A percentile compares a stretch with the other conserved stretches of the same genome.
phyloP scores from a whole-genome alignment of 108 stramenopile genomes.

The Nitzschia putrida region DNA sequence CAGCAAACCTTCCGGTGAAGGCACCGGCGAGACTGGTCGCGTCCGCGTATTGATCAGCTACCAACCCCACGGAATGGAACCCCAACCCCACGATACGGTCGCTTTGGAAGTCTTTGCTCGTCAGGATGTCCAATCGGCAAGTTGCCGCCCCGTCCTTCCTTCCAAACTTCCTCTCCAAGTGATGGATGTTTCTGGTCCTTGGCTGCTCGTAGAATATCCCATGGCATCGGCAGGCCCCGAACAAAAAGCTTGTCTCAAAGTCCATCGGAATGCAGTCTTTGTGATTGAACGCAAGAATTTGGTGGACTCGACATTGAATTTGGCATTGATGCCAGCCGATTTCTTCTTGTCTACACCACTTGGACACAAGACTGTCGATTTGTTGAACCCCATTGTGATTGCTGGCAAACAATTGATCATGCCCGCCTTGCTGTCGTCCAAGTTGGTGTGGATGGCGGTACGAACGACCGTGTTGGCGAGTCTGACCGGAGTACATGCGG shows the following conservation, averaged over 20 bases:
- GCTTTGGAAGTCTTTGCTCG: slow-evolving; percentile 84
- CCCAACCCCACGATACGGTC: slow-evolving; percentile 68
- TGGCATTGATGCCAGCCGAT: slow-evolving; percentile 74
- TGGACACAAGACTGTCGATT: slow-evolving; percentile 50
- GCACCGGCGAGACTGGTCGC: slow-evolving; percentile 34
- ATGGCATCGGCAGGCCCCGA: slow-evolving; percentile 9
- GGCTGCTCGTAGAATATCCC: slow-evolving; percentile 58
- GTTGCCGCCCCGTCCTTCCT: slow-evolving; percentile 58
- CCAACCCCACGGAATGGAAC: slow-evolving; percentile 71
- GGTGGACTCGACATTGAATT: slow-evolving; percentile 61
- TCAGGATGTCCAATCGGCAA: slow-evolving; percentile 39
- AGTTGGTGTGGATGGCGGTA: slow-evolving; percentile 63
- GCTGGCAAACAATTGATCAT: slow-evolving; percentile 60
- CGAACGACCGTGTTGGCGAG: slow-evolving; percentile 69
- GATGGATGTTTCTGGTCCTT: slow-evolving; percentile 47
- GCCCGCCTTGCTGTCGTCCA: slow-evolving; percentile 68
- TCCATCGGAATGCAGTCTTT: slow-evolving; percentile 83
- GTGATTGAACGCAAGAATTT: slow-evolving; percentile 83
- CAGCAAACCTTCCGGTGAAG: slow-evolving; percentile 4
- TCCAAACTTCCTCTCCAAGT: slow-evolving; percentile 68
- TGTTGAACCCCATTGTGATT: slow-evolving; percentile 59
- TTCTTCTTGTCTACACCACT: slow-evolving; percentile 66
- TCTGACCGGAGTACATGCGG: slow-evolving; percentile 65
- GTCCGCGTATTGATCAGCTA: slow-evolving; percentile 79
- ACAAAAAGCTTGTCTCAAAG: slow-evolving; percentile 39